These are phyloP conservation scores for Margaritispora aquatica DNA, from an alignment of 495 filamentous ascomycete species.

Conservation along the genomic window DNA sequence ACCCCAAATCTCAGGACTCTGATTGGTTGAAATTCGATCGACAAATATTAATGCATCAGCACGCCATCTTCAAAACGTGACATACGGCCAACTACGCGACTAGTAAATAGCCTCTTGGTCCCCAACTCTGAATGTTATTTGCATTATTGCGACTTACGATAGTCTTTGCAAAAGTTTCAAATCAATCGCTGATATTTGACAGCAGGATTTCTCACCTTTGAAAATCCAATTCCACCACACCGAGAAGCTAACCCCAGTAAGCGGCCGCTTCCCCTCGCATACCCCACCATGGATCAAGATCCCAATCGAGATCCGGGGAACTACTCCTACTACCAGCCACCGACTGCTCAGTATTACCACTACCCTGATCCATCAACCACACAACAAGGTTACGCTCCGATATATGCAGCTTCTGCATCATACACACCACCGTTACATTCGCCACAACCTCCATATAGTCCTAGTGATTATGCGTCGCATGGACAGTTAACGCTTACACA, in stretches of 20 bases:
- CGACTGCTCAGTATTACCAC: background rate
- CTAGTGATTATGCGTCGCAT: background rate
- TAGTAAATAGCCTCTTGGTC: background rate
- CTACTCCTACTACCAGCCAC: background rate
- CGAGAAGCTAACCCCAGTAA: background rate
- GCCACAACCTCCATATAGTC: background rate
- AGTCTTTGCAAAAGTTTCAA: background rate
- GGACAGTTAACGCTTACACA: background rate
- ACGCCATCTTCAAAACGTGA: no score
- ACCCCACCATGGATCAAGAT: background rate
- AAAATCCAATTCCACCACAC: background rate
- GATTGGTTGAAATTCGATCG: background rate
- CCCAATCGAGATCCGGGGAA: background rate
- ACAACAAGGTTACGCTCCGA: background rate
- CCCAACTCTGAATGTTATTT: background rate
- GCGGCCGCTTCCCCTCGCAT: background rate
- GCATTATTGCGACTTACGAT: background rate
- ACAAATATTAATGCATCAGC: no score
- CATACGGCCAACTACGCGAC: background rate
- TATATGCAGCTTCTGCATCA: background rate
- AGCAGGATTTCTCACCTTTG: background rate
- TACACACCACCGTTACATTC: background rate
- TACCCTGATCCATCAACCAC: background rate
- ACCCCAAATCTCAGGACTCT: background rate
- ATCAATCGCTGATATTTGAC: background rate